phyloP scores from a whole-genome alignment of 2,329 filamentous ascomycete genomes.

The Ramularia endophylla region DNA sequence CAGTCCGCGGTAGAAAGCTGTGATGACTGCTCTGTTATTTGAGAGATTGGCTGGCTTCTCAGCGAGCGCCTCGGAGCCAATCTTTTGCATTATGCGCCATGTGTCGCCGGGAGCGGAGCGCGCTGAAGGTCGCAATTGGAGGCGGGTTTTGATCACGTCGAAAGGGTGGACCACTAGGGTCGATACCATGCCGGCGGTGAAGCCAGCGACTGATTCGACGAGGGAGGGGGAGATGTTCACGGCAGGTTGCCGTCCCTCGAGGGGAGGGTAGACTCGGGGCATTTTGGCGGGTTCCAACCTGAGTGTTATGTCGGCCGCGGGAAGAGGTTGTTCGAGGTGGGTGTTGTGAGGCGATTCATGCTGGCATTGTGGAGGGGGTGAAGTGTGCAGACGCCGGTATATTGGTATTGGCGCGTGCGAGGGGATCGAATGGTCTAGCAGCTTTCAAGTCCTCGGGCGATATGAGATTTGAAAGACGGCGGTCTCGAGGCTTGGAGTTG shows the following conservation, averaged over 20 bases:
- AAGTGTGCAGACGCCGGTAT: no score
- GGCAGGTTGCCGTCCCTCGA: constrained; percentile 38
- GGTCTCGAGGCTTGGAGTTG: no score
- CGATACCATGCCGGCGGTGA: constrained; percentile 79
- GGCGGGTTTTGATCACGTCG: constrained; percentile 91
- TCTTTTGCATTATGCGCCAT: constrained; percentile 23
- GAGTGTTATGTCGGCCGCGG: no score
- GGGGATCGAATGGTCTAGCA: no score
- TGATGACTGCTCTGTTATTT: constrained; percentile 15
- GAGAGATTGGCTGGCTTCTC: constrained; percentile 4
- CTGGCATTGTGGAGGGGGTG: neutral
- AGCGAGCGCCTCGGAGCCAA: constrained; percentile 22
- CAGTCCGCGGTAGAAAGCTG: constrained; percentile 79
- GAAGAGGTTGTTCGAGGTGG: no score
- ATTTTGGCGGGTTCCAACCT: no score
- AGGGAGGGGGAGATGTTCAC: constrained; percentile 65
- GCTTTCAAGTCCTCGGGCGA: no score
- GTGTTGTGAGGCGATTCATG: neutral
- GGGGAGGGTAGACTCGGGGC: constrained; percentile 45
- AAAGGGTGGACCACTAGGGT: constrained; percentile 87
- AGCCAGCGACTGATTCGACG: constrained; percentile 83
- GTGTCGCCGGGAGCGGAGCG: constrained; percentile 21
- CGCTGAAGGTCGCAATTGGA: constrained; percentile 52
- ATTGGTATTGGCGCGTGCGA: no score
- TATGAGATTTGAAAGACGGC: no score